Conservation (phyloP, 495 filamentous ascomycete genomes). For the Xylaria scruposa region DNA sequence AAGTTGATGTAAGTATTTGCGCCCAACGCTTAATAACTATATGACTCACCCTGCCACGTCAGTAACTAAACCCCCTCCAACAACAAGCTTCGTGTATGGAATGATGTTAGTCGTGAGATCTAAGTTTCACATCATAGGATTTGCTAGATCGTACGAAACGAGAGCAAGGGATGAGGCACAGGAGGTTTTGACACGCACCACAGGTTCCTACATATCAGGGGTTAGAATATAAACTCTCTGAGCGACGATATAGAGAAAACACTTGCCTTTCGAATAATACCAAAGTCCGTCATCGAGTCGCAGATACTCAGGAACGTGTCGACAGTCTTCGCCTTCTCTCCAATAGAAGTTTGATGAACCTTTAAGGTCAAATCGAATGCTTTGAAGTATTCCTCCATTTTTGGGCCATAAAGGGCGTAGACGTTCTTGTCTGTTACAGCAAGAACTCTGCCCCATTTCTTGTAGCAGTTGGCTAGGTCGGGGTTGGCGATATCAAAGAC, state of each 20-base stretch:
- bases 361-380: conserved; percentile 59
- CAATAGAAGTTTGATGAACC: conserved; percentile 69
- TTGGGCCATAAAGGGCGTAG: conserved; percentile 61
- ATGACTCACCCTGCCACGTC: conserved; percentile 62
- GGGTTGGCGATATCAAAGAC: conserved; percentile 60
- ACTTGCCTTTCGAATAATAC: conserved; percentile 64
- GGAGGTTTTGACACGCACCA: conserved; percentile 34
- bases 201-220: conserved; percentile 56
- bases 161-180: neutral
- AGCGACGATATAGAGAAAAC: neutral
- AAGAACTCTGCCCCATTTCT: conserved; percentile 62
- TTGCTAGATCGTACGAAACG: neutral
- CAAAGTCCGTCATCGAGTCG: conserved; percentile 69
- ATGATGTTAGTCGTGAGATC: neutral
- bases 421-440: conserved; percentile 69
- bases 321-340: conserved; percentile 69
- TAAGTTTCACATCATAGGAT: neutral
- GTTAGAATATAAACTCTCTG: conserved; percentile 19
- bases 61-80: conserved; percentile 69
- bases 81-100: conserved; percentile 47
- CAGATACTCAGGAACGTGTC: conserved; percentile 65
- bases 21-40: conserved; percentile 39
- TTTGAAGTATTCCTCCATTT: conserved; percentile 65
- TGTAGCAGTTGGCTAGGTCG: conserved; percentile 63
- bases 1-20: conserved; percentile 32